Percentiles rank a stretch among this genome's conserved stretches.
Evolutionary conservation across 176 grass and related monocot genomes (phyloP).

Genomic region (Phragmites australis): DNA sequence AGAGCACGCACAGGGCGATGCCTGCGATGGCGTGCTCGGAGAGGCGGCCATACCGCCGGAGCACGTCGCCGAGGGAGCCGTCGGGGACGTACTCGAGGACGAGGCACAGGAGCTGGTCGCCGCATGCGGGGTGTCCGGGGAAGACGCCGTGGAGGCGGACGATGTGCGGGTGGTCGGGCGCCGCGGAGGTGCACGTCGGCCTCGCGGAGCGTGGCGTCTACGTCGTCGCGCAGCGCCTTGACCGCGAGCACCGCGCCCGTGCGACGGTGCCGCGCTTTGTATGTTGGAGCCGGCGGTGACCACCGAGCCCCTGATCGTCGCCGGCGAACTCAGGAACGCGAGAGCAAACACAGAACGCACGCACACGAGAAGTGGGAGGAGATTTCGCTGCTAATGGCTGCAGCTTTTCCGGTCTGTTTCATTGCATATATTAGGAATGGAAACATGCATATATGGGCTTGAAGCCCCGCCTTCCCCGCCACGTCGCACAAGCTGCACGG

Average conservation of each 20-base stretch:
- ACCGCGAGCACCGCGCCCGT: slow-evolving; percentile 28
- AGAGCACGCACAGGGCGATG: slow-evolving; percentile 34
- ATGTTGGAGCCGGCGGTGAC: no score
- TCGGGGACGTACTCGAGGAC: slow-evolving; percentile 34
- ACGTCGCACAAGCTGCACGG: no score
- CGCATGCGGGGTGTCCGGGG: not conserved
- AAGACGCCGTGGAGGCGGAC: slow-evolving; percentile 36
- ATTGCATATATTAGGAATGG: no score
- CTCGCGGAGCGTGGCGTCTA: slow-evolving; percentile 27
- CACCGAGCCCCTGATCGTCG: no score
- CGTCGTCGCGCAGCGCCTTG: slow-evolving; percentile 37
- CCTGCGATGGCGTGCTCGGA: slow-evolving; percentile 27
- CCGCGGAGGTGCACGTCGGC: slow-evolving; percentile 25
- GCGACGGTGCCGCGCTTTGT: slow-evolving; percentile 32
- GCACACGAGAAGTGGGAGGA: no score
- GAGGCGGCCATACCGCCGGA: slow-evolving; percentile 20
- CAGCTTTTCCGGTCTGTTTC: no score
- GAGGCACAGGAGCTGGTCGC: slow-evolving; percentile 3
- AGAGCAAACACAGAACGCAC: no score
- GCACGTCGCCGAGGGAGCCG: slow-evolving; percentile 38
- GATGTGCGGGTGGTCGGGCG: slow-evolving; percentile 30
- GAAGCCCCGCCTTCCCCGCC: no score
- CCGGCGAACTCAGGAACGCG: no score
- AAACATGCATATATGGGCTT: no score
- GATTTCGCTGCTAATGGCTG: no score